Conservation (phyloP, 2,329 filamentous ascomycete species). For the Myriosclerotinia scirpicola region DNA sequence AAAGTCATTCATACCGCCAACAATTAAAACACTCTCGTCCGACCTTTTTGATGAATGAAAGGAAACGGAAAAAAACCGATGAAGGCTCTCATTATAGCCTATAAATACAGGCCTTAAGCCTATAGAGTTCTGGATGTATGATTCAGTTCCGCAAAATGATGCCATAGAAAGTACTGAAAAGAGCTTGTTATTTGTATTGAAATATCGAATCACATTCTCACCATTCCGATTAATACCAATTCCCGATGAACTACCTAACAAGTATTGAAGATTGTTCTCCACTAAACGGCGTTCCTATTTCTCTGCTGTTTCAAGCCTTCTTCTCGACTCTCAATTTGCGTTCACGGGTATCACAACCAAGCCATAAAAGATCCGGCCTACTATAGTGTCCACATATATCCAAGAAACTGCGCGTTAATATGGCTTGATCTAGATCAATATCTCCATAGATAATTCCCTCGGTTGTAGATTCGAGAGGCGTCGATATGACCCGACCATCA, state of each 20-base stretch:
- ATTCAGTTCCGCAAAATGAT: too few relatives aligned
- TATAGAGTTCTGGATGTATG: too few relatives aligned
- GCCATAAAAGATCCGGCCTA: conserved; percentile 16
- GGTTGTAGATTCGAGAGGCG: background rate
- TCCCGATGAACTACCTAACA: background rate
- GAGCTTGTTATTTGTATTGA: background rate
- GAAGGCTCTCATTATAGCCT: too few relatives aligned
- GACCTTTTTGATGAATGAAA: too few relatives aligned
- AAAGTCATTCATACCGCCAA: too few relatives aligned
- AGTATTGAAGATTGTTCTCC: background rate
- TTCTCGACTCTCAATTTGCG: background rate
- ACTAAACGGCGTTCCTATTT: background rate
- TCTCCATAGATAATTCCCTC: conserved; percentile 16
- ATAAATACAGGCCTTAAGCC: too few relatives aligned
- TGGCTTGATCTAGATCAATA: conserved; percentile 16
- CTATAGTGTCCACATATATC: conserved; percentile 16
- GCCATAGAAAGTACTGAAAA: too few relatives aligned
- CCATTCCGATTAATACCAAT: background rate
- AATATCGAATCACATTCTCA: background rate
- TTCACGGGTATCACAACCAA: conserved; percentile 14
- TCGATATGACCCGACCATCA: conserved; percentile 14
- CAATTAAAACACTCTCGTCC: too few relatives aligned
- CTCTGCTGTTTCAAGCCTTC: background rate
- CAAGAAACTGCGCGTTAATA: conserved; percentile 18
- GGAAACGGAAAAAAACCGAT: too few relatives aligned